These are phyloP conservation scores for Tylopilus intermedius DNA, from an alignment of 768 basidiomycete genomes.

Conservation along the genomic window DNA sequence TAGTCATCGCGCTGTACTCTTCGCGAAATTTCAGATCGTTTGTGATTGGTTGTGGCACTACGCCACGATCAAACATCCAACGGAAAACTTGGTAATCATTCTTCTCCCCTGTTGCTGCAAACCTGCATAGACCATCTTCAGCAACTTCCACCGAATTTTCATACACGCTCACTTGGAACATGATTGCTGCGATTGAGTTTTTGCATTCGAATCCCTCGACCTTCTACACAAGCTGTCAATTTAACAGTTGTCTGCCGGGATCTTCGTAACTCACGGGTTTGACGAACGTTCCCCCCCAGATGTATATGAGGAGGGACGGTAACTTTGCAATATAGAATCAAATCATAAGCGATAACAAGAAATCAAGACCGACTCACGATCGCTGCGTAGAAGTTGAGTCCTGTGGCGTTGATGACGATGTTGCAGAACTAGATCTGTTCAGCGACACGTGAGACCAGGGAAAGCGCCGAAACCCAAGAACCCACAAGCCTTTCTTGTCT, in stretches of 20 bases:
- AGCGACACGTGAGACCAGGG: not conserved
- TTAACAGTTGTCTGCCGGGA: not conserved
- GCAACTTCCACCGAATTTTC: too few relatives aligned
- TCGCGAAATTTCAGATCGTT: slow-evolving; percentile 1
- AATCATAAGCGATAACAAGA: not conserved
- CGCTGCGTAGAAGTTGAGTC: not conserved
- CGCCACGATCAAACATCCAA: slow-evolving; percentile 12
- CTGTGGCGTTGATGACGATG: not conserved
- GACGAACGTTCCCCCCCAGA: not conserved
- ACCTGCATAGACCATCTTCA: not conserved
- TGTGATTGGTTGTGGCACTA: slow-evolving; percentile 3
- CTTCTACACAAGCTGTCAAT: not conserved
- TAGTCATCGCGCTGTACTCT: slow-evolving; percentile 1
- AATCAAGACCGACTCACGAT: not conserved
- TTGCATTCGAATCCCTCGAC: not conserved
- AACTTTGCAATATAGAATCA: not conserved
- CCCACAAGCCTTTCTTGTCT: not conserved
- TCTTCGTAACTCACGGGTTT: not conserved
- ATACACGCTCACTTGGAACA: slow-evolving; percentile 1
- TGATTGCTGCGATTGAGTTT: not conserved
- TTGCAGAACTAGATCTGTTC: not conserved
- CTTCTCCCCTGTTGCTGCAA: slow-evolving; percentile 3
- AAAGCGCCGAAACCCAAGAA: not conserved
- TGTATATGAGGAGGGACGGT: not conserved
- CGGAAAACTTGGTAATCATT: slow-evolving; percentile 1